Conservation (phyloP, 768 basidiomycete species). For the Termitomyces eurrhizus region DNA sequence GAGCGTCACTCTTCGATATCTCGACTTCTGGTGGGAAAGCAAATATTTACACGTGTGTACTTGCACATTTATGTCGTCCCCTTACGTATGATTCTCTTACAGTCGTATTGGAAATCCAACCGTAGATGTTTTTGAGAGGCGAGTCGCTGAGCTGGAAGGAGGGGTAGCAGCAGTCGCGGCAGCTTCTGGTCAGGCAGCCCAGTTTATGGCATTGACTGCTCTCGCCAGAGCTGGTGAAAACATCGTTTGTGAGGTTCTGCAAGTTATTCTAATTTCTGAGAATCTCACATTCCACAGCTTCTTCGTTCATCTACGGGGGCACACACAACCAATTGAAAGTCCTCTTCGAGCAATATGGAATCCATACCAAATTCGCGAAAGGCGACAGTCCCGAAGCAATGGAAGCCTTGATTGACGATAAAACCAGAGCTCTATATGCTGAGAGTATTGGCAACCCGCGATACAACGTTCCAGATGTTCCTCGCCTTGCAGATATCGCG, state of each 20-base stretch:
- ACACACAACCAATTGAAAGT: slow-evolving; percentile 63
- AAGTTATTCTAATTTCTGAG: background rate
- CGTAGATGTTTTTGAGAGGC: slow-evolving; percentile 56
- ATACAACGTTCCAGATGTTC: slow-evolving; percentile 46
- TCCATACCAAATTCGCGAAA: slow-evolving; percentile 49
- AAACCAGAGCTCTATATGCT: slow-evolving; percentile 53
- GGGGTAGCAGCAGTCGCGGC: slow-evolving; percentile 58
- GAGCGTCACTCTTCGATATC: slow-evolving; percentile 23
- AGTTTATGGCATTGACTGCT: slow-evolving; percentile 54
- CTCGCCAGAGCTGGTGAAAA: slow-evolving; percentile 58
- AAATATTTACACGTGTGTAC: slow-evolving; percentile 6
- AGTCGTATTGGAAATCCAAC: slow-evolving; percentile 17
- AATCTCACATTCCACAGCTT: background rate
- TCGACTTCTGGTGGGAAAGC: slow-evolving; percentile 7
- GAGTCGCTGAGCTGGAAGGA: slow-evolving; percentile 63
- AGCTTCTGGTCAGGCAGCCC: slow-evolving; percentile 59
- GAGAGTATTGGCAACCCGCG: slow-evolving; percentile 65
- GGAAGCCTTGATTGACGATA: slow-evolving; percentile 50
- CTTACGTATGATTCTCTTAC: too few species aligned
- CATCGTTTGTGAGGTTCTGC: slow-evolving; percentile 51
- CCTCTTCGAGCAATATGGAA: slow-evolving; percentile 37
- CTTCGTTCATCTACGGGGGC: slow-evolving; percentile 23
- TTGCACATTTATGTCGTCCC: background rate
- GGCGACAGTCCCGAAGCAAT: slow-evolving; percentile 45
- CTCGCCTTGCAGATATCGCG: slow-evolving; percentile 59